A percentile compares a stretch with the other conserved stretches of the same genome.
Evolutionary conservation across 2,329 filamentous ascomycete species (phyloP).

Genomic region (Blastomyces gilchristii): DNA sequence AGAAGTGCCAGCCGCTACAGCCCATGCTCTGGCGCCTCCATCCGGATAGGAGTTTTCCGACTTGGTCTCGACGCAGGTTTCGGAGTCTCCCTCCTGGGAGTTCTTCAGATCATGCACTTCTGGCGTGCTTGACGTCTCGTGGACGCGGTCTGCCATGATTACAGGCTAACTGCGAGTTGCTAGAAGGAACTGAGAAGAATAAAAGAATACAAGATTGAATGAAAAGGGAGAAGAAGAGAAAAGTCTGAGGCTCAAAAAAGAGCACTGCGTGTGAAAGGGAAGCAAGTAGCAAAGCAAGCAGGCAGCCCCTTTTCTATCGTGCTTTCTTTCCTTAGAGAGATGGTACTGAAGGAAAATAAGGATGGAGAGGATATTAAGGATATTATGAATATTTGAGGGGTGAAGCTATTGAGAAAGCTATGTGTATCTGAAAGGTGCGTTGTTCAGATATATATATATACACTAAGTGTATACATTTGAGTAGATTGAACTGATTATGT

Average conservation of each 20-base stretch:
- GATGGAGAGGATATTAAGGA: background rate
- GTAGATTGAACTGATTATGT: background rate
- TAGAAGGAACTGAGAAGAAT: background rate
- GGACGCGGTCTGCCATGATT: background rate
- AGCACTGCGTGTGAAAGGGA: background rate
- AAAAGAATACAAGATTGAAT: background rate
- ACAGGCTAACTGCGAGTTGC: background rate
- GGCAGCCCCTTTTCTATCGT: background rate
- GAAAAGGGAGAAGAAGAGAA: background rate
- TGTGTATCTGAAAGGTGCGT: background rate
- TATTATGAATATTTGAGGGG: background rate
- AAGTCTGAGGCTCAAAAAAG: background rate
- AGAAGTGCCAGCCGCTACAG: conserved; percentile 18
- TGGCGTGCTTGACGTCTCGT: background rate
- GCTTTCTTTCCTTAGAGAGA: background rate
- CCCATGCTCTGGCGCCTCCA: conserved; percentile 21
- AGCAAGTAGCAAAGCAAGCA: background rate
- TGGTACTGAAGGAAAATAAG: background rate
- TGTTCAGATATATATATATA: background rate
- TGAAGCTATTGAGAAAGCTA: background rate
- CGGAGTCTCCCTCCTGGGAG: background rate
- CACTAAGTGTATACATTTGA: background rate
- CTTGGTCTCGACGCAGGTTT: background rate
- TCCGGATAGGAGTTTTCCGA: conserved; percentile 17
- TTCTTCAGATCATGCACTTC: background rate